Evolutionary conservation across 2,329 filamentous ascomycete genomes (phyloP).

Genomic region (Botryotinia convoluta): DNA sequence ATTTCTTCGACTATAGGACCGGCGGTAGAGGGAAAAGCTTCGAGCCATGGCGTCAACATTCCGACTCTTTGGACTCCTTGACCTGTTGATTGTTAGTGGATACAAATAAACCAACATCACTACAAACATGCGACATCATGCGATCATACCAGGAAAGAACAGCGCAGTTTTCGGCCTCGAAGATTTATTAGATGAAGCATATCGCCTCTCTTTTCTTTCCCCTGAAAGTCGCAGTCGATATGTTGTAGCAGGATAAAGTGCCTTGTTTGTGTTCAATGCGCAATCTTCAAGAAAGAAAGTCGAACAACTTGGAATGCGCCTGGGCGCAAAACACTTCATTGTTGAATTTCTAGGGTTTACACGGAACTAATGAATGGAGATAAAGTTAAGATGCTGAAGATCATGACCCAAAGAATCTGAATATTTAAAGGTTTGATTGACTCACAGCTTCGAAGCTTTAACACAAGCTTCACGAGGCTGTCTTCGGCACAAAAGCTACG

Average conservation of each 20-base stretch:
- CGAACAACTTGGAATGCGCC: constrained; percentile 22
- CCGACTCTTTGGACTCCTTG: constrained; percentile 87
- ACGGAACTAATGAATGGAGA: not conserved
- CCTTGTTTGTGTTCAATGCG: constrained; percentile 3
- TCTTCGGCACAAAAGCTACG: constrained; percentile 3
- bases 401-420: not conserved
- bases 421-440: not conserved
- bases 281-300: constrained; percentile 17
- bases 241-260: not conserved
- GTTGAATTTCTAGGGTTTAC: not conserved
- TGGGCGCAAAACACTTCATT: constrained; percentile 33
- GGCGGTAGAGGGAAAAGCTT: constrained; percentile 77
- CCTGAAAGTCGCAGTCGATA: constrained; percentile 6
- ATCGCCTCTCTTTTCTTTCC: not conserved
- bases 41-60: constrained; percentile 83
- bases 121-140: not conserved
- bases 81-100: constrained; percentile 47
- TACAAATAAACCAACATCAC: not conserved
- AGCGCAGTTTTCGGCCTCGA: constrained; percentile 39
- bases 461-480: constrained; percentile 11
- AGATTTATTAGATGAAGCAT: constrained; percentile 1
- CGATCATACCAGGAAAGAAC: constrained; percentile 41
- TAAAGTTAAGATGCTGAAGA: not conserved
- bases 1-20: constrained; percentile 80
- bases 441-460: not conserved